Evolutionary conservation across 139 green algal genomes (phyloP).

Genomic region (Volvox reticuliferus): DNA sequence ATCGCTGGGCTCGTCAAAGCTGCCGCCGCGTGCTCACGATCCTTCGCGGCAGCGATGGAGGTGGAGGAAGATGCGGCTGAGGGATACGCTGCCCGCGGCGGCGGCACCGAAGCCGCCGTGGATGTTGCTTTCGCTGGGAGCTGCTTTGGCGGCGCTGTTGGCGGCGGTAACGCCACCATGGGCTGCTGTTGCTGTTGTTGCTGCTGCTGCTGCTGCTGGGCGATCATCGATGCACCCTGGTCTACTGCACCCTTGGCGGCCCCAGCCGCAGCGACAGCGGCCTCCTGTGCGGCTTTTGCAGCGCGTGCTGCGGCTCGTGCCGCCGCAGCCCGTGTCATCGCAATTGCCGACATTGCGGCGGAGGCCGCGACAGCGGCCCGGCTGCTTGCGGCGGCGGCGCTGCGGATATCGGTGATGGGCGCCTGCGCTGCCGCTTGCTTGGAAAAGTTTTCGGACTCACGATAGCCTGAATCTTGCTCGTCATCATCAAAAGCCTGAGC

Average conservation of each 20-base stretch:
- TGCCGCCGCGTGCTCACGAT: background rate
- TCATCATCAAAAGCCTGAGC: conserved; percentile 76
- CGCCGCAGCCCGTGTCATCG: conserved; percentile 89
- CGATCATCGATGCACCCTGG: background rate
- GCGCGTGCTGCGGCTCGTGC: conserved; percentile 81
- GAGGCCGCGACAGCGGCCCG: conserved; percentile 88
- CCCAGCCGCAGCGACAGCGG: conserved; percentile 46
- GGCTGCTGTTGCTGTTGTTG: conserved; percentile 24
- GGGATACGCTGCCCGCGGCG: too few relatives aligned
- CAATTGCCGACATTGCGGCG: conserved; percentile 85
- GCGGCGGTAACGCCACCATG: background rate
- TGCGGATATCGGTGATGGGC: conserved; percentile 88
- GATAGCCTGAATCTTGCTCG: conserved; percentile 73
- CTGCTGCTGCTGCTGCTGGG: conserved; percentile 34
- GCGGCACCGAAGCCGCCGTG: background rate
- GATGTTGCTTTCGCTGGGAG: background rate
- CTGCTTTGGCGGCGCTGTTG: background rate
- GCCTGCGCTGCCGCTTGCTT: conserved; percentile 32
- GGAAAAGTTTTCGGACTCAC: conserved; percentile 73
- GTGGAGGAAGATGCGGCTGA: background rate
- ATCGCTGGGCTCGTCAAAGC: background rate
- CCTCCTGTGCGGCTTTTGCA: conserved; percentile 49
- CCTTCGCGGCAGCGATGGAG: too few relatives aligned
- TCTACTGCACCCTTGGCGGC: conserved; percentile 35
- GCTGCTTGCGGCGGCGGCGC: conserved; percentile 86